Percentiles rank a stretch among this genome's conserved stretches.
Evolutionary conservation across 2,329 filamentous ascomycete genomes (phyloP).

Genomic region (Aspergillus sp.): DNA sequence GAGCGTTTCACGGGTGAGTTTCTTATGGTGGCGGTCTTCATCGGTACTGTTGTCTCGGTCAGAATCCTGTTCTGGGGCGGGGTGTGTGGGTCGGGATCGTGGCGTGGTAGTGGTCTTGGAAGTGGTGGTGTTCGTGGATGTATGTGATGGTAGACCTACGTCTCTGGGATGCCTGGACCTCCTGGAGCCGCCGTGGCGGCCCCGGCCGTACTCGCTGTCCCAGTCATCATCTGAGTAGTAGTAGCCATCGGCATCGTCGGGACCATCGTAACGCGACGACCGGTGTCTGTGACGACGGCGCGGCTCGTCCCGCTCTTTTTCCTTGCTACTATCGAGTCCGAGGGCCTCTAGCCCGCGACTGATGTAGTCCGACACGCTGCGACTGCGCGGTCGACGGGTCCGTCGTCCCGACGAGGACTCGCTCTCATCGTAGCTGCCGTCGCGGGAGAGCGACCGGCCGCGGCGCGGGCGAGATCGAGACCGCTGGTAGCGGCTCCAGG

Average conservation of each 20-base stretch:
- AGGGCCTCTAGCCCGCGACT: constrained; percentile 45
- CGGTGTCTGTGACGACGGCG: constrained; percentile 28
- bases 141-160: constrained; percentile 44
- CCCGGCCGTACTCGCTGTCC: constrained; percentile 10
- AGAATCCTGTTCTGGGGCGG: constrained; percentile 43
- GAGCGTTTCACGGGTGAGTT: constrained; percentile 65
- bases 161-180: constrained; percentile 40
- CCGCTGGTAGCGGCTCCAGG: constrained; percentile 36
- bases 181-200: constrained; percentile 27
- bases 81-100: constrained; percentile 8
- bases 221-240: constrained; percentile 12
- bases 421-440: constrained; percentile 50
- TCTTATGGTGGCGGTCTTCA: constrained; percentile 62
- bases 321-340: constrained; percentile 37
- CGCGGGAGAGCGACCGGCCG: constrained; percentile 50
- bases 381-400: constrained; percentile 46
- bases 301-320: constrained; percentile 31
- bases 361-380: constrained; percentile 47
- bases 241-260: constrained; percentile 23
- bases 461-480: constrained; percentile 36
- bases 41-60: constrained; percentile 59
- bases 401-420: not conserved
- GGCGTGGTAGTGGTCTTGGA: constrained; percentile 3
- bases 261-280: constrained; percentile 31
- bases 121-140: constrained; percentile 16